These are phyloP conservation scores for Diutina scorzettiae DNA, from an alignment of 1,139 yeast genomes.

Conservation along the genomic window DNA sequence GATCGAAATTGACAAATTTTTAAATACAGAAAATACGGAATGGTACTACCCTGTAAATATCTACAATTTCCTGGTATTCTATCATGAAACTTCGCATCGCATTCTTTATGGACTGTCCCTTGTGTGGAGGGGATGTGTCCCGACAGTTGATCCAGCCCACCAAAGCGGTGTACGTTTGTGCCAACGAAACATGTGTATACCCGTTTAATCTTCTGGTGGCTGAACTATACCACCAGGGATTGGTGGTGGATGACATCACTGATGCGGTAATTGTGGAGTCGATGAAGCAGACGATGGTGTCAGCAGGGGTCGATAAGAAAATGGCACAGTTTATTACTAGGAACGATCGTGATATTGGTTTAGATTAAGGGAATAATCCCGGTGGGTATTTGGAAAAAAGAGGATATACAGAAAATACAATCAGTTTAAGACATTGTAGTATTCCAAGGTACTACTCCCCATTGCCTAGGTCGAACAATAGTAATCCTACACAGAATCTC, in stretches of 20 bases:
- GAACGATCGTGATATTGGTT: slow-evolving; percentile 6
- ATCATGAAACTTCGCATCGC: too few species aligned
- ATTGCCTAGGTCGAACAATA: too few species aligned
- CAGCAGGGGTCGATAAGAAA: slow-evolving; percentile 15
- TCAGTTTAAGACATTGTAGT: too few species aligned
- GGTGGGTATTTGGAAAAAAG: too few species aligned
- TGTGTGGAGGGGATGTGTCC: neutral
- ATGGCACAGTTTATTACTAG: slow-evolving; percentile 19
- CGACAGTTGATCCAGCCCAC: neutral
- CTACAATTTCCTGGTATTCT: too few species aligned
- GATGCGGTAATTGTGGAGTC: slow-evolving; percentile 6
- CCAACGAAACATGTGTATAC: slow-evolving; percentile 17
- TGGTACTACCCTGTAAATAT: too few species aligned
- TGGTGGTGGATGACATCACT: neutral
- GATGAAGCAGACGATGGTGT: slow-evolving; percentile 17
- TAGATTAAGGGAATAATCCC: neutral
- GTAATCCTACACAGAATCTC: too few species aligned
- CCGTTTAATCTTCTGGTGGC: slow-evolving; percentile 21
- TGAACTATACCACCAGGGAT: slow-evolving; percentile 12
- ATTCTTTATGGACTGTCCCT: neutral
- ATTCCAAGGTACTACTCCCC: too few species aligned
- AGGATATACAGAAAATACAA: too few species aligned
- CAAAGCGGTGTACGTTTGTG: slow-evolving; percentile 12
- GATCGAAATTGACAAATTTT: neutral
- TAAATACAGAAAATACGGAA: neutral